Evolutionary conservation across 2,329 filamentous ascomycete genomes (phyloP).

Genomic region (Epichloe hybrida): DNA sequence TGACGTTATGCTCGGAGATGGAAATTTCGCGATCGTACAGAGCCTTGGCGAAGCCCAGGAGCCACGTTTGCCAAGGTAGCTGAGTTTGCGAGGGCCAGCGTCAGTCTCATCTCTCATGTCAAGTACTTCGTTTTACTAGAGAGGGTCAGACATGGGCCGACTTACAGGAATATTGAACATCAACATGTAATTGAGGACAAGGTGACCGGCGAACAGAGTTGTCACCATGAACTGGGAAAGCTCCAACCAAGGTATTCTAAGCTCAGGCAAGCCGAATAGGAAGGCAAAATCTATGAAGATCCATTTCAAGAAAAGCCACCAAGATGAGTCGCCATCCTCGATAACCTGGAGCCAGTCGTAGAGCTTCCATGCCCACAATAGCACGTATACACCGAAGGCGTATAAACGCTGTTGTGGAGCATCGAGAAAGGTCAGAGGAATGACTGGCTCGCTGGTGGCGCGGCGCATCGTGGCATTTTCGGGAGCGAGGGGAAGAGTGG

Average conservation of each 20-base stretch:
- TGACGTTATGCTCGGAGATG: conserved; percentile 86
- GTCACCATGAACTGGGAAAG: conserved; percentile 66
- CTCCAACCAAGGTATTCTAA: conserved; percentile 94
- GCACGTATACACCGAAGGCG: conserved; percentile 63
- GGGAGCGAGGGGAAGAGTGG: conserved; percentile 33
- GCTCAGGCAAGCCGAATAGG: conserved; percentile 70
- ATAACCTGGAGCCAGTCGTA: conserved; percentile 74
- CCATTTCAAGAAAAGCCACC: conserved; percentile 91
- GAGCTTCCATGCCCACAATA: conserved; percentile 66
- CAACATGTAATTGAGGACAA: conserved; percentile 64
- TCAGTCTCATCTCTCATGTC: background rate
- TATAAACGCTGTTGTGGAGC: conserved; percentile 86
- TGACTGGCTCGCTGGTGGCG: conserved; percentile 44
- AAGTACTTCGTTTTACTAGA: background rate
- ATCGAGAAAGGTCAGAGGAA: conserved; percentile 72
- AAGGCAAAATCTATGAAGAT: conserved; percentile 72
- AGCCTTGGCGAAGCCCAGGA: conserved; percentile 61
- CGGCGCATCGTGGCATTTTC: conserved; percentile 20
- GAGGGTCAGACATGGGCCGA: conserved; percentile 4
- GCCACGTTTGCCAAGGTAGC: conserved; percentile 61
- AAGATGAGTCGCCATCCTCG: conserved; percentile 74
- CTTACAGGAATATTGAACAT: conserved; percentile 82
- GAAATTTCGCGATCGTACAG: conserved; percentile 88
- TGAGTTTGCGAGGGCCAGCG: conserved; percentile 17
- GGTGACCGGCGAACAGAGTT: conserved; percentile 57